Percentiles rank a stretch among this genome's conserved stretches.
Conservation (phyloP, 805 yeast species). For the Starmerella asiatica region DNA sequence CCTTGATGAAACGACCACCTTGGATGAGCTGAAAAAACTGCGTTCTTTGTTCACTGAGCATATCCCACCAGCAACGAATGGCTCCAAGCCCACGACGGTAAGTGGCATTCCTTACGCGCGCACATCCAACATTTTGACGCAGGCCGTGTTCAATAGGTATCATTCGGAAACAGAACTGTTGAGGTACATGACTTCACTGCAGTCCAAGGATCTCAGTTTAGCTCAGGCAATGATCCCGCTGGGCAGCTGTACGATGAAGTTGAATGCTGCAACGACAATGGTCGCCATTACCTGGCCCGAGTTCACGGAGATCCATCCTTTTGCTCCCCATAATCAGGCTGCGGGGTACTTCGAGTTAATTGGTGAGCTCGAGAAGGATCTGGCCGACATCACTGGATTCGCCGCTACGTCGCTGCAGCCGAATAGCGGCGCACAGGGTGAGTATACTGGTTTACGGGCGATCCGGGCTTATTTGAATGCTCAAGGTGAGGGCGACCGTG, state of each 20-base stretch:
- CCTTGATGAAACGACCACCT: slow-evolving; percentile 76
- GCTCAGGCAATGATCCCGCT: slow-evolving; percentile 96
- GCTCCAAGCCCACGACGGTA: slow-evolving; percentile 27
- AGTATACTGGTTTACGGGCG: slow-evolving; percentile 82
- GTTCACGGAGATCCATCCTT: slow-evolving; percentile 78
- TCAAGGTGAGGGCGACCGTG: slow-evolving; percentile 57
- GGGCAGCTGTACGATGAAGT: slow-evolving; percentile 97
- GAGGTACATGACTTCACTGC: slow-evolving; percentile 75
- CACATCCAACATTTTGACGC: slow-evolving; percentile 33
- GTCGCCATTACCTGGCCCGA: slow-evolving; percentile 90
- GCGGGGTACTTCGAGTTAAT: slow-evolving; percentile 68
- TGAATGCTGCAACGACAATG: slow-evolving; percentile 93
- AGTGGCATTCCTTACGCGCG: slow-evolving; percentile 29
- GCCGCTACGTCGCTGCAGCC: slow-evolving; percentile 87
- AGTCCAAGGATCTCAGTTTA: slow-evolving; percentile 76
- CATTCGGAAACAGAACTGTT: slow-evolving; percentile 93
- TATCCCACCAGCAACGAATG: slow-evolving; percentile 15
- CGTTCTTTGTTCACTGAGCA: slow-evolving; percentile 38
- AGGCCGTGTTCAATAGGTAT: slow-evolving; percentile 70
- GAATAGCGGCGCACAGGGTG: slow-evolving; percentile 98
- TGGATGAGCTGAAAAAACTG: slow-evolving; percentile 45
- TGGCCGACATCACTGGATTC: slow-evolving; percentile 87
- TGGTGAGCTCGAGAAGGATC: slow-evolving; percentile 63
- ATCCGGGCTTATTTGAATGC: slow-evolving; percentile 64
- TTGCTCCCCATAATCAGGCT: slow-evolving; percentile 83